Conservation (phyloP, 495 filamentous ascomycete species). For the Saxispiralis lemnorum region DNA sequence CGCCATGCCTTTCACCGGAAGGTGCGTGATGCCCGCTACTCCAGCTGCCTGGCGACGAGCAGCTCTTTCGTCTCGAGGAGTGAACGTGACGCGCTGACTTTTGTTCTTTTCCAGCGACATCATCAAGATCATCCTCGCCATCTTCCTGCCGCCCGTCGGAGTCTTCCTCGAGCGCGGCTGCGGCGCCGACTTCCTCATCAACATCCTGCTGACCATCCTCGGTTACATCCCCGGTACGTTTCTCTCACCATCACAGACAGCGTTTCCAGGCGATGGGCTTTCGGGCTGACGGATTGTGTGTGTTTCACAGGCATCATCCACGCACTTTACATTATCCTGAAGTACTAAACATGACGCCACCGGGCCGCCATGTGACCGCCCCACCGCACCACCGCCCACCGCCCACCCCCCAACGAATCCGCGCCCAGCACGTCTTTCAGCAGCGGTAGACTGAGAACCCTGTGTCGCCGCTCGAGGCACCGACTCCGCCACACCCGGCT, state of each 20-base stretch:
- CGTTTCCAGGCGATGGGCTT: too few species aligned
- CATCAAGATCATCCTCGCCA: constrained; percentile 79
- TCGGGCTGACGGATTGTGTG: not conserved
- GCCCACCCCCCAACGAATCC: too few species aligned
- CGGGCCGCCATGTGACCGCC: too few species aligned
- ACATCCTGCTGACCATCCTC: constrained; percentile 70
- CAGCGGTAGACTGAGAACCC: too few species aligned
- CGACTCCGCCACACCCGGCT: too few species aligned
- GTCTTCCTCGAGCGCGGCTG: constrained; percentile 85
- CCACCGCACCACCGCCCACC: too few species aligned
- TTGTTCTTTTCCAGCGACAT: constrained; percentile 45
- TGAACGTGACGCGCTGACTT: constrained; percentile 7
- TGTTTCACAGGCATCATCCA: constrained; percentile 28
- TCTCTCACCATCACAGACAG: too few species aligned
- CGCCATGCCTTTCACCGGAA: constrained; percentile 41
- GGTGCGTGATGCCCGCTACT: constrained; percentile 22
- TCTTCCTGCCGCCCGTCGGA: constrained; percentile 74
- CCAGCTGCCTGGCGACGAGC: too few species aligned
- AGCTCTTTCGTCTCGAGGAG: too few species aligned
- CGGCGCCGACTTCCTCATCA: constrained; percentile 67
- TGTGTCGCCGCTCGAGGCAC: too few species aligned
- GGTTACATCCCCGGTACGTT: constrained; percentile 28
- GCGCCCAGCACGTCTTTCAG: too few species aligned
- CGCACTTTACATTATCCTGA: constrained; percentile 34
- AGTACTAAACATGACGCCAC: constrained; percentile 24